Conservation (phyloP, 2,329 filamentous ascomycete species). For the Arthrobotrys musiformis region DNA sequence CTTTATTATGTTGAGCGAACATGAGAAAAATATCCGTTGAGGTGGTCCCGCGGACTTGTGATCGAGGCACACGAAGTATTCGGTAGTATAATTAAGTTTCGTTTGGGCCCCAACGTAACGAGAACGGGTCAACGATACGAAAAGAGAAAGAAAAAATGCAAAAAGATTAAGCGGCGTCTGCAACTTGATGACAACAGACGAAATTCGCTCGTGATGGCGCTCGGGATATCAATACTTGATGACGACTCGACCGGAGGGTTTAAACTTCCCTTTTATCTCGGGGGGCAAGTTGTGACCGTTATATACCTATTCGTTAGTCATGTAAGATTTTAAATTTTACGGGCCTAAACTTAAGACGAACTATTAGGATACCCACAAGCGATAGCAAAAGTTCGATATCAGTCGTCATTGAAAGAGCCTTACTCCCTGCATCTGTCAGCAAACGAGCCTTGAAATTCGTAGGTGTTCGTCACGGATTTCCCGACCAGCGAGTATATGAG, state of each 20-base stretch:
- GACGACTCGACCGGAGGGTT: conserved; percentile 30
- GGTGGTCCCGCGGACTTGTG: background rate
- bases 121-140: conserved; percentile 20
- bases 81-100: too few species aligned
- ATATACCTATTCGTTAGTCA: conserved; percentile 24
- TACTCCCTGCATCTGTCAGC: conserved; percentile 42
- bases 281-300: conserved; percentile 27
- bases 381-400: conserved; percentile 13
- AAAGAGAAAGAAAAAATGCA: background rate
- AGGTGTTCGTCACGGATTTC: conserved; percentile 31
- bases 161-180: conserved; percentile 21
- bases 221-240: too few species aligned
- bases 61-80: background rate
- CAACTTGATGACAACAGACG: conserved; percentile 34
- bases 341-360: conserved; percentile 32
- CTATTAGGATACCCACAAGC: conserved; percentile 5
- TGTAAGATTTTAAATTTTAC: background rate
- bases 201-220: conserved; percentile 1
- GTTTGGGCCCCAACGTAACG: background rate
- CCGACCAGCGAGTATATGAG: conserved; percentile 13
- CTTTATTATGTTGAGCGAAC: conserved; percentile 1
- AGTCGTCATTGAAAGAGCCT: conserved; percentile 34
- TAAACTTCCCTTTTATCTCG: conserved; percentile 10
- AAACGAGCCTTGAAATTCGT: conserved; percentile 36
- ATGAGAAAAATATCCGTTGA: conserved; percentile 25